phyloP scores from a whole-genome alignment of 169 alveolate genomes.

The Babesia divergens region DNA sequence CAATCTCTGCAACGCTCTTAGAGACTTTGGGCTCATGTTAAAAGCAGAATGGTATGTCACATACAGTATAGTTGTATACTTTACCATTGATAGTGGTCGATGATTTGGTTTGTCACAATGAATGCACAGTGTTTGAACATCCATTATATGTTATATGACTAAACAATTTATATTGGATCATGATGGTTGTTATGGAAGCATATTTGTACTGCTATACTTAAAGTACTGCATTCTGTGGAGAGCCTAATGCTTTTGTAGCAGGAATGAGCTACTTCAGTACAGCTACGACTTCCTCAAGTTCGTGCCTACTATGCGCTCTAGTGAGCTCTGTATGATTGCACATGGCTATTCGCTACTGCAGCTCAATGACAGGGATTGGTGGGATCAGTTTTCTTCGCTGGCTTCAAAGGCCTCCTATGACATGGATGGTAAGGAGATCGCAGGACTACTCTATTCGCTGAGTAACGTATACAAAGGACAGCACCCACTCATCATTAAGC shows the following conservation, averaged over 20 bases:
- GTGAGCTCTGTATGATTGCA: constrained; percentile 64
- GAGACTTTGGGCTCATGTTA: constrained; percentile 58
- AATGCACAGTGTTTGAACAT: no score
- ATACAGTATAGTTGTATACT: no score
- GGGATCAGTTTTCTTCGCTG: constrained; percentile 41
- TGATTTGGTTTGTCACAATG: no score
- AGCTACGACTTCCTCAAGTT: constrained; percentile 52
- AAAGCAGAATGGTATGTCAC: constrained; percentile 64
- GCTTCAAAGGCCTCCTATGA: constrained; percentile 31
- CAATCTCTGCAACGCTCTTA: constrained; percentile 59
- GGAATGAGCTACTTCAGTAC: constrained; percentile 24
- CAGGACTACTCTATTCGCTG: constrained; percentile 50
- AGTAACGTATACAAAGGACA: constrained; percentile 16
- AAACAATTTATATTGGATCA: no score
- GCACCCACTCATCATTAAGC: constrained; percentile 13
- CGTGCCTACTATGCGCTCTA: constrained; percentile 45
- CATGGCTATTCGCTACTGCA: constrained; percentile 51
- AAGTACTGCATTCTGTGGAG: no score
- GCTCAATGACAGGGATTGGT: constrained; percentile 52
- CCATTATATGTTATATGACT: no score
- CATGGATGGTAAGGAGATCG: constrained; percentile 64
- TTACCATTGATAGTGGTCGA: no score
- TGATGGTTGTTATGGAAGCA: no score
- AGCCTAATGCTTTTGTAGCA: constrained; percentile 12
- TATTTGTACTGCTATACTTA: no score